Percentiles rank a stretch among this genome's conserved stretches.
Conservation (phyloP, 2,329 filamentous ascomycete species). For the Xylariaceae sp. region DNA sequence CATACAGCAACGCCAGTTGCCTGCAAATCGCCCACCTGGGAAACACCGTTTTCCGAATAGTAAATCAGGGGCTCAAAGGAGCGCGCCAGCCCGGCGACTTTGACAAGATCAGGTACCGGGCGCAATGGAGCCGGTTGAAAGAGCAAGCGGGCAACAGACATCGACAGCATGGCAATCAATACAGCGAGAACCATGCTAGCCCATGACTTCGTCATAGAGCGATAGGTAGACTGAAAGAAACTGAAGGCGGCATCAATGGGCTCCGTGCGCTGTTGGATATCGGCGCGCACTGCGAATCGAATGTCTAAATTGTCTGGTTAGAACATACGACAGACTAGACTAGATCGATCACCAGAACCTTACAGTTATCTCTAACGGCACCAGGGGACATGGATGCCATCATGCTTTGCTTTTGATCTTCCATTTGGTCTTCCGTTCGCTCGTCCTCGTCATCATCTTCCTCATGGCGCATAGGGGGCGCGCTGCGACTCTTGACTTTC, state of each 20-base stretch:
- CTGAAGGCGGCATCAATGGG: constrained; percentile 70
- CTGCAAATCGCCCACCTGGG: constrained; percentile 81
- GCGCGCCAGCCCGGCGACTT: constrained; percentile 81
- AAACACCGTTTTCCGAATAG: constrained; percentile 83
- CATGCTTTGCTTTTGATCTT: constrained; percentile 24
- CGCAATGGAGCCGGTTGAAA: constrained; percentile 61
- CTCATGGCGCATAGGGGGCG: constrained; percentile 23
- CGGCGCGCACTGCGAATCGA: constrained; percentile 78
- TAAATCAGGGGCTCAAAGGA: constrained; percentile 93
- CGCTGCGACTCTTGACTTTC: constrained; percentile 32
- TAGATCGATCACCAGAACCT: constrained; percentile 24
- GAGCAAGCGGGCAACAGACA: constrained; percentile 59
- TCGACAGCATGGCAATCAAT: constrained; percentile 56
- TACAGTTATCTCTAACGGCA: constrained; percentile 46
- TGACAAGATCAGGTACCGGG: constrained; percentile 78
- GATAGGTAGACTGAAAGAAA: constrained; percentile 55
- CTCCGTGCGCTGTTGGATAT: constrained; percentile 81
- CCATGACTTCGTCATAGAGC: constrained; percentile 62
- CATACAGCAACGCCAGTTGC: constrained; percentile 90
- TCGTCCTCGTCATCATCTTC: constrained; percentile 16
- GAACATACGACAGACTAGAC: constrained; percentile 3
- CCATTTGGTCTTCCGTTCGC: constrained; percentile 14
- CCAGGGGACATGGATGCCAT: constrained; percentile 30
- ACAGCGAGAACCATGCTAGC: constrained; percentile 59
- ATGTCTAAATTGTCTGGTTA: constrained; percentile 55